Evolutionary conservation across 2,329 filamentous ascomycete genomes (phyloP).

Genomic region (Talaromyces amestolkiae): DNA sequence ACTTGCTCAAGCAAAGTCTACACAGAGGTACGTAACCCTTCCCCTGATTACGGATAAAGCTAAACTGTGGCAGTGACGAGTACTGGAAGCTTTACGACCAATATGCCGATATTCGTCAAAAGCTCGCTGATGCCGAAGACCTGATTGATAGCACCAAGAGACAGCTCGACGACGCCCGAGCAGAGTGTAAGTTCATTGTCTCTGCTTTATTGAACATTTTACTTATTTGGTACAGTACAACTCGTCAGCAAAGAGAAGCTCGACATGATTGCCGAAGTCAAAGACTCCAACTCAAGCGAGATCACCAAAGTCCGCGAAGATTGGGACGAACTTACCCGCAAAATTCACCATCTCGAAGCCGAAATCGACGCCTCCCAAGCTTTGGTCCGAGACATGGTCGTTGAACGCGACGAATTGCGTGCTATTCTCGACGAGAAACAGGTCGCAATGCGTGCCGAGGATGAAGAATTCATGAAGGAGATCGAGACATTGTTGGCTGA

Average conservation of each 20-base stretch:
- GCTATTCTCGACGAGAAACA: constrained; percentile 40
- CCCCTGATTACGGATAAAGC: too few relatives aligned
- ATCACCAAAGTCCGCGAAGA: constrained; percentile 34
- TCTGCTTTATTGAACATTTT: neutral
- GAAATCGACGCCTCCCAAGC: constrained; percentile 40
- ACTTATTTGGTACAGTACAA: constrained; percentile 26
- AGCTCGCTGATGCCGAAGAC: constrained; percentile 40
- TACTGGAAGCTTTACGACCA: constrained; percentile 44
- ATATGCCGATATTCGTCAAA: constrained; percentile 36
- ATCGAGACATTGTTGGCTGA: constrained; percentile 43
- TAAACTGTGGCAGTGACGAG: constrained; percentile 30
- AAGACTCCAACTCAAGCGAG: constrained; percentile 36
- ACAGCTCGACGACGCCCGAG: constrained; percentile 37
- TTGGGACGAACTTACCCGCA: constrained; percentile 34
- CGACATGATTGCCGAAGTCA: constrained; percentile 38
- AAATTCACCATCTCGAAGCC: constrained; percentile 38
- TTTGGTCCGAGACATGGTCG: constrained; percentile 38
- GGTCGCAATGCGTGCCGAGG: constrained; percentile 39
- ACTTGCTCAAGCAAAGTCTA: constrained; percentile 34
- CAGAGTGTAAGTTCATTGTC: constrained; percentile 32
- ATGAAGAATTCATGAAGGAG: constrained; percentile 40
- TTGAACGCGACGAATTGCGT: constrained; percentile 41
- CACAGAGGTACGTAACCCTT: constrained; percentile 33
- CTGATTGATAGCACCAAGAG: constrained; percentile 35
- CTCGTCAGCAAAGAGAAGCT: constrained; percentile 39